Conservation (phyloP, 2,329 filamentous ascomycete genomes). For the Thelonectria blattea region DNA sequence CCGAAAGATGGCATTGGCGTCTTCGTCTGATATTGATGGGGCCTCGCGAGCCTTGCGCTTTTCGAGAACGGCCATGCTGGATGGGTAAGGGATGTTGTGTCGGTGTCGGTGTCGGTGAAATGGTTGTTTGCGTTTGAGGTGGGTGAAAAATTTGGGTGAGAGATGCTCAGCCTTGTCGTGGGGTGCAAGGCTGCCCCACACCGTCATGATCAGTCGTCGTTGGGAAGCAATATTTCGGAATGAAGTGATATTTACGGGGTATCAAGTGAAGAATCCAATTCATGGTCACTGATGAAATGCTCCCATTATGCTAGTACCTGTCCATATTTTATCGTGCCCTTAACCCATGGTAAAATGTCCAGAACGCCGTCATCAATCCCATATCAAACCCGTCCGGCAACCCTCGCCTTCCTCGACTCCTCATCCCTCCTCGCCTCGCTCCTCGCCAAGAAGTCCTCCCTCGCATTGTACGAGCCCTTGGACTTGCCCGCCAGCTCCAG, state of each 20-base stretch:
- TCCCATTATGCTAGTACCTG: not conserved
- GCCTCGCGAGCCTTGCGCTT: slow-evolving; percentile 53
- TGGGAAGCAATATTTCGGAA: too few relatives aligned
- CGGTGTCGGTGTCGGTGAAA: slow-evolving; percentile 3
- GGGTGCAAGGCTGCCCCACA: slow-evolving; percentile 38
- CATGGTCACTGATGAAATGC: not conserved
- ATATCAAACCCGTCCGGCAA: slow-evolving; percentile 46
- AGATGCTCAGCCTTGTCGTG: slow-evolving; percentile 33
- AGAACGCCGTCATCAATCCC: slow-evolving; percentile 21
- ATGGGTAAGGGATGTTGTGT: not conserved
- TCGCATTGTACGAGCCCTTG: slow-evolving; percentile 66
- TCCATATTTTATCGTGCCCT: not conserved
- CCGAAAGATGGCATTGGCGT: slow-evolving; percentile 77
- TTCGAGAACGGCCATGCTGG: slow-evolving; percentile 52
- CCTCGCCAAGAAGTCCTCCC: slow-evolving; percentile 69
- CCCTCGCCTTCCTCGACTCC: slow-evolving; percentile 61
- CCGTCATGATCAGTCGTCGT: not conserved
- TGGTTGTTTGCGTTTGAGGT: slow-evolving; percentile 9
- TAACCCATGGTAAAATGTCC: slow-evolving; percentile 38
- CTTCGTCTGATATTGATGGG: slow-evolving; percentile 48
- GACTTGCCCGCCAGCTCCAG: slow-evolving; percentile 68
- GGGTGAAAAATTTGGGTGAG: slow-evolving; percentile 28
- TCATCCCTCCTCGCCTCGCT: slow-evolving; percentile 68
- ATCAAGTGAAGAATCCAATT: not conserved
- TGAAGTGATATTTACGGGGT: not conserved